phyloP scores from a whole-genome alignment of 1,139 yeast species.

The Magnusiomyces tetraspermus region DNA sequence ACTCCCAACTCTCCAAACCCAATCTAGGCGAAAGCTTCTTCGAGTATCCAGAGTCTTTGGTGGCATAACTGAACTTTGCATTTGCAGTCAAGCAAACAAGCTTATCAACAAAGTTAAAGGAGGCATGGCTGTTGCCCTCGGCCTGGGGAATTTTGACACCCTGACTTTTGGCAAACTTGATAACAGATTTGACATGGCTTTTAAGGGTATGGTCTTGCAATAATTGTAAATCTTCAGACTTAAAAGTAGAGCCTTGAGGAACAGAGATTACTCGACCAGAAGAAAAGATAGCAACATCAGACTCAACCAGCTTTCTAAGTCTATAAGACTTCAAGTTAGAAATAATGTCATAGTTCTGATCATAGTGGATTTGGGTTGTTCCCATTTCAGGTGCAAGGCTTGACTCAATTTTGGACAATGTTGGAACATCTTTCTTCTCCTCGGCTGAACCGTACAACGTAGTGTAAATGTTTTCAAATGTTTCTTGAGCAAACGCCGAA shows the following conservation, averaged over 20 bases:
- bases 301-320: background rate
- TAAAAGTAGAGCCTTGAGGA: conserved; percentile 6
- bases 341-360: background rate
- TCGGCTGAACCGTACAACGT: conserved; percentile 1
- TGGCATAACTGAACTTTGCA: conserved; percentile 17
- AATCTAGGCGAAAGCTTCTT: conserved; percentile 13
- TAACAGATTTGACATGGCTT: conserved; percentile 22
- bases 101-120: conserved; percentile 20
- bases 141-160: background rate
- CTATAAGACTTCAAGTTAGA: background rate
- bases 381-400: background rate
- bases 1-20: conserved; percentile 17
- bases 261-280: conserved; percentile 25
- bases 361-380: background rate
- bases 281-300: conserved; percentile 16
- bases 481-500: background rate
- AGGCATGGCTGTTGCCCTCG: conserved; percentile 5
- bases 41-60: background rate
- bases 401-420: background rate
- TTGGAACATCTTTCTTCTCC: background rate
- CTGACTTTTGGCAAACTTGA: conserved; percentile 8
- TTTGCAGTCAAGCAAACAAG: conserved; percentile 20
- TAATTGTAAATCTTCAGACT: conserved; percentile 17
- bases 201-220: conserved; percentile 24
- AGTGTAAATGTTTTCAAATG: background rate